A percentile compares a stretch with the other conserved stretches of the same genome.
These are phyloP conservation scores for Camelina sativa DNA, from an alignment of 345 rosid species.

Conservation along the genomic window DNA sequence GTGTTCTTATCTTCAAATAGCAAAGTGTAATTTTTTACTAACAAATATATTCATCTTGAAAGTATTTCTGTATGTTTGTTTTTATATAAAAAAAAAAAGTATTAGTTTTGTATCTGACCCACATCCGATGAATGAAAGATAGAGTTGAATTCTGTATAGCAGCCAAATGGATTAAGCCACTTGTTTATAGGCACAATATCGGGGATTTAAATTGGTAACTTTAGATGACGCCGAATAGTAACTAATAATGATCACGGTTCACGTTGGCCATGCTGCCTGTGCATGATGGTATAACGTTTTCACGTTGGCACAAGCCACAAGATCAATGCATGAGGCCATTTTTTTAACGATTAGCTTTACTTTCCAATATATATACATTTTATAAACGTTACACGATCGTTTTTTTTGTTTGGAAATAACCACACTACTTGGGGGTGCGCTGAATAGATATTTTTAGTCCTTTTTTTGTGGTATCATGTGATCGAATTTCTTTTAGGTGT, in stretches of 20 bases:
- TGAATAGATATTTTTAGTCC: neutral
- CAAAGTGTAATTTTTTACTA: neutral
- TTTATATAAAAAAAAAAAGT: too few species aligned
- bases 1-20: neutral
- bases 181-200: neutral
- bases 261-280: conserved; percentile 15
- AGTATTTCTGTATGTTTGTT: neutral
- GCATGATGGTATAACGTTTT: neutral
- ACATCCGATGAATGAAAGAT: neutral
- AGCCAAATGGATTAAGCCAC: conserved; percentile 10
- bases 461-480: neutral
- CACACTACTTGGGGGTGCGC: neutral
- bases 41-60: neutral
- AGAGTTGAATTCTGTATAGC: neutral
- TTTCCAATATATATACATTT: neutral
- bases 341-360: neutral
- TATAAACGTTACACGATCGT: neutral
- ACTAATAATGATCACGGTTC: neutral
- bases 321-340: conserved; percentile 27
- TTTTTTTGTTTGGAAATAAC: neutral
- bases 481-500: neutral
- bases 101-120: neutral
- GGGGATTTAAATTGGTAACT: conserved; percentile 19
- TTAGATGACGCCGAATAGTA: neutral
- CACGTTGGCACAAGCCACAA: neutral